Evolutionary conservation across 139 green algal genomes (phyloP), one percentile per base, ranked within the genome.

Genomic region (Chlorella sp.): DNA sequence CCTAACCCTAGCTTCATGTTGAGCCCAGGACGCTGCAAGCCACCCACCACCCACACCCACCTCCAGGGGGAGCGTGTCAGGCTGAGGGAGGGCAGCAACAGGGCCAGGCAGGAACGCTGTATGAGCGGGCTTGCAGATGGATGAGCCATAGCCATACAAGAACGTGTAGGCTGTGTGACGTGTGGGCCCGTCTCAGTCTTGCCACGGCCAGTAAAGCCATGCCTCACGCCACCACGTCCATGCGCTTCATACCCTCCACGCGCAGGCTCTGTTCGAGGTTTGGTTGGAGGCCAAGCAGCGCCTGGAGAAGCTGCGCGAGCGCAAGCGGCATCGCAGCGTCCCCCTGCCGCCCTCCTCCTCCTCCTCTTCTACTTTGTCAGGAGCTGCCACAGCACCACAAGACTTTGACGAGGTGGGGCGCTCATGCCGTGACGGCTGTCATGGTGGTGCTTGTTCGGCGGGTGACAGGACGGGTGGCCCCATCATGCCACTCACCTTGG

Each of bases 261-360:
- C 31, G 42, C 67, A 72, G 67, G 49, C 67, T 10, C 36, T 72
- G 49, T 72, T 63, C 34, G 42, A 62, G 1, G 23, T 72, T 2
- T 72, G 67, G 67, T 10, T 63, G 27, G 67, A 27, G n/a, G 36
- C 49, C 29, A 29, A 34, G 17, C 35, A 64, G 29, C 67, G 49
- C 2, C 67, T 72, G 29, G 2, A 22, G 5, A 2, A 31, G 67
- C n/a, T 72, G 29, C 42, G 67, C 10, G 32, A 69, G 63, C 14
- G 22, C 55, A 64, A 64, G 55, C 17, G 55, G 22, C 14, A 10
- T 17, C 10, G 17, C 10, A 17, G 42, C 10, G 42, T 55, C 10
- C 42, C 42, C 17, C 42, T 55, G 42, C 42, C 42, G 10, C 10
- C 42, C 42, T 24, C 42, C 42, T 24, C 42, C 42, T 10, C 42